These are phyloP conservation scores for Epicoccum sorghinum DNA, from an alignment of 2,329 filamentous ascomycete genomes.

Conservation along the genomic window DNA sequence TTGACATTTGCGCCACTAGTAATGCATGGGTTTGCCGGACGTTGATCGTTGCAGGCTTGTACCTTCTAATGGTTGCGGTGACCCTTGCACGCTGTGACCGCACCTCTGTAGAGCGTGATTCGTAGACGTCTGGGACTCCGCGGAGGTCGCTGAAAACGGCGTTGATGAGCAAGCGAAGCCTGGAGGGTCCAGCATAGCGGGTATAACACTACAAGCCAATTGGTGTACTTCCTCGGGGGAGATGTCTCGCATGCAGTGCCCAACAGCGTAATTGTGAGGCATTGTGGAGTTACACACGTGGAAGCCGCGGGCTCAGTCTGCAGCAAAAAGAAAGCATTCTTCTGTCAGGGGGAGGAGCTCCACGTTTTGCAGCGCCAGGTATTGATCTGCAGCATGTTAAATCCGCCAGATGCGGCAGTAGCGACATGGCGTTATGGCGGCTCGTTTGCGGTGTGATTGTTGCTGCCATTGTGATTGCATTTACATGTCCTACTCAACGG, in stretches of 20 bases:
- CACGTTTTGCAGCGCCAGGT: constrained; percentile 1
- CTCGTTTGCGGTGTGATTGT: too few relatives aligned
- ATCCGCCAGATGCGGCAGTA: not conserved
- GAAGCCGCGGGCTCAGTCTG: constrained; percentile 21
- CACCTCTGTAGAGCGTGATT: constrained; percentile 7
- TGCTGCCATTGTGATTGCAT: too few relatives aligned
- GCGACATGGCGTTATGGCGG: not conserved
- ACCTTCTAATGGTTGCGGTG: not conserved
- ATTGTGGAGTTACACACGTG: constrained; percentile 34
- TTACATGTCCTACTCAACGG: not conserved
- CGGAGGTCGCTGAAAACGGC: constrained; percentile 20
- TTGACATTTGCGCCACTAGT: constrained; percentile 1
- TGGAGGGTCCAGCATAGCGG: constrained; percentile 32
- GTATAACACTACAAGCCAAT: constrained; percentile 22
- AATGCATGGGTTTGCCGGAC: constrained; percentile 2
- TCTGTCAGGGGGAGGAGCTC: not conserved
- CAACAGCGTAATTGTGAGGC: constrained; percentile 28
- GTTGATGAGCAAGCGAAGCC: constrained; percentile 20
- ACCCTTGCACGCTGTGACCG: not conserved
- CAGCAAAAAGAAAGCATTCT: not conserved
- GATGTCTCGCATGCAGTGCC: constrained; percentile 42
- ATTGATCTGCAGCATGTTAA: constrained; percentile 3
- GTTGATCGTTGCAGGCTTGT: constrained; percentile 10
- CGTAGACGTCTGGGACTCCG: constrained; percentile 5
- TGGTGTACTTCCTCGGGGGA: constrained; percentile 33